Evolutionary conservation across 2,329 filamentous ascomycete genomes (phyloP).

Genomic region (Trichoderma brevicompactum): DNA sequence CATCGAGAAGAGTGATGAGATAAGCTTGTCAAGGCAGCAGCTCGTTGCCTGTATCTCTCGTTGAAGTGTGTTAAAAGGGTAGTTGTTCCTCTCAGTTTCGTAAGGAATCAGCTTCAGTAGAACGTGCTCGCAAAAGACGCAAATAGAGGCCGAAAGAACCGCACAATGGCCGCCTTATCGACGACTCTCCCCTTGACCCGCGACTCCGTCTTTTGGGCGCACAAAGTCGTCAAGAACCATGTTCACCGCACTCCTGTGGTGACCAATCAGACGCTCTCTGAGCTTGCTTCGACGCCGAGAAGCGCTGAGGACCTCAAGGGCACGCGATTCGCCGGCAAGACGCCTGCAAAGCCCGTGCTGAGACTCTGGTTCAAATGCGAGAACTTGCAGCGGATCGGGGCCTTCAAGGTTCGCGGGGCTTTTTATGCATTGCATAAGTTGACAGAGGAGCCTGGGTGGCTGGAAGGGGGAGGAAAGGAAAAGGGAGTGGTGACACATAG

Average conservation of each 20-base stretch:
- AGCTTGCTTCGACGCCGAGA: constrained; percentile 74
- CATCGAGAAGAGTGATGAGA: constrained; percentile 1
- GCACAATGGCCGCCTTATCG: constrained; percentile 51
- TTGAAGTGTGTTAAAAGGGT: too few species aligned
- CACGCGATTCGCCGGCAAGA: constrained; percentile 60
- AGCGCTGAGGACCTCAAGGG: constrained; percentile 55
- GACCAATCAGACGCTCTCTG: constrained; percentile 75
- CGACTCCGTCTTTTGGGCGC: constrained; percentile 71
- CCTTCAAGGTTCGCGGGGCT: constrained; percentile 90
- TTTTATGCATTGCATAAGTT: constrained; percentile 82
- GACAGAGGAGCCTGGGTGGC: constrained; percentile 63
- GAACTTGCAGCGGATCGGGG: constrained; percentile 86
- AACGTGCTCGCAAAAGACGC: too few species aligned
- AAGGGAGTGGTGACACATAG: constrained; percentile 88
- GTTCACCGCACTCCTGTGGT: constrained; percentile 85
- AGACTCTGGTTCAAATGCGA: constrained; percentile 94
- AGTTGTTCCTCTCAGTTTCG: too few species aligned
- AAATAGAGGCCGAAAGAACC: constrained; percentile 42
- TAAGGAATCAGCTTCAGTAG: too few species aligned
- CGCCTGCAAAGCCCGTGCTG: constrained; percentile 67
- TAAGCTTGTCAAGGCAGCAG: constrained; percentile 1
- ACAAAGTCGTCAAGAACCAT: constrained; percentile 71
- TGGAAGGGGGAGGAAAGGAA: constrained; percentile 60
- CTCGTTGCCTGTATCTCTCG: too few species aligned
- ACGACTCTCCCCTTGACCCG: constrained; percentile 70